phyloP scores from a whole-genome alignment of 768 basidiomycete species.

The Termitomyces sp. region DNA sequence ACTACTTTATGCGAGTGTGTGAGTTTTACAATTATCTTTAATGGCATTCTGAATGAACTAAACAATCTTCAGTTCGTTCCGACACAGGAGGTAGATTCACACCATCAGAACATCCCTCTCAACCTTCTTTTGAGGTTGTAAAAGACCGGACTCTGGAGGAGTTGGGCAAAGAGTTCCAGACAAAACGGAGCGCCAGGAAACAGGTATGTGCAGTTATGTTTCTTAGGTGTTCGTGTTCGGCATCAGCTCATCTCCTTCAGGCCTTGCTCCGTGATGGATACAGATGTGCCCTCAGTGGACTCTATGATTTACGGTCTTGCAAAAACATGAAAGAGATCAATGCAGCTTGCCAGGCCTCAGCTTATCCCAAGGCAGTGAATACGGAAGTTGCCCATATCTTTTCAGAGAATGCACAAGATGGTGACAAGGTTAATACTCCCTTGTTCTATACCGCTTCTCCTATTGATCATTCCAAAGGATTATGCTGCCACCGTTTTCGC shows the following conservation, averaged over 20 bases:
- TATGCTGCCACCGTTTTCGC: slow-evolving; percentile 23
- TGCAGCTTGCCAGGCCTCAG: background rate
- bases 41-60: background rate
- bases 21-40: background rate
- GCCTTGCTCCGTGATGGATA: slow-evolving; percentile 12
- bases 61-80: background rate
- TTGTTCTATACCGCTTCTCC: too few species aligned
- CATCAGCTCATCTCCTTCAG: slow-evolving; percentile 4
- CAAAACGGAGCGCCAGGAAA: background rate
- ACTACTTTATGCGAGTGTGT: background rate
- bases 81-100: background rate
- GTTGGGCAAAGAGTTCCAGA: background rate
- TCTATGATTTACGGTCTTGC: background rate
- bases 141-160: background rate
- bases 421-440: background rate
- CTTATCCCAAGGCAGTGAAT: too few species aligned
- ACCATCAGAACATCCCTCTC: background rate
- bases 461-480: too few species aligned
- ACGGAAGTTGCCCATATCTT: background rate
- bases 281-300: slow-evolving; percentile 7
- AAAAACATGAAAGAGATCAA: background rate
- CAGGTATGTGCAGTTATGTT: background rate
- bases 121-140: background rate
- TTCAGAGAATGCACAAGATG: background rate
- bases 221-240: background rate